Evolutionary conservation across 1,284 basidiomycete genomes (phyloP).

Genomic region (Papiliotrema fonsecae): DNA sequence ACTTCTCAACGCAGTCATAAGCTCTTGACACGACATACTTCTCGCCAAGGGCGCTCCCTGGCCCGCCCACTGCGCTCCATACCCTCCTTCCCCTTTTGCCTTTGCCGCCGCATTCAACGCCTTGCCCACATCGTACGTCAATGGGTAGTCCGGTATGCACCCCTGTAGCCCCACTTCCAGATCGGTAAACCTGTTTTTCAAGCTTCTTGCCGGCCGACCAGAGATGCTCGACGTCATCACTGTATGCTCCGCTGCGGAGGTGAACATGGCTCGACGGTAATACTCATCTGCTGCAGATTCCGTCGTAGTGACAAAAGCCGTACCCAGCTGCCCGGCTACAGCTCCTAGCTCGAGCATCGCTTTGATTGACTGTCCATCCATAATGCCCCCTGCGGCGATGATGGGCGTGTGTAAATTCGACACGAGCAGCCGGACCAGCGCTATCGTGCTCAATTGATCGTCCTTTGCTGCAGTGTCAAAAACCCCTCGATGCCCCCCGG

Average conservation of each 20-base stretch:
- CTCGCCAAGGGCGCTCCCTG: constrained; percentile 14
- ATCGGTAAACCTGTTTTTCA: constrained; percentile 25
- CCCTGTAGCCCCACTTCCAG: constrained; percentile 1
- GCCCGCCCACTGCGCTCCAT: constrained; percentile 38
- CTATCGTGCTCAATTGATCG: constrained; percentile 23
- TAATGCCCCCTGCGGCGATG: constrained; percentile 38
- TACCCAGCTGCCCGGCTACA: constrained; percentile 34
- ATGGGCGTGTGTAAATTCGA: constrained; percentile 17
- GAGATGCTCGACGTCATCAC: constrained; percentile 23
- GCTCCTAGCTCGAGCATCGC: constrained; percentile 27
- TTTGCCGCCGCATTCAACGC: constrained; percentile 31
- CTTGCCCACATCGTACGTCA: constrained; percentile 36
- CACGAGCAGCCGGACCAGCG: constrained; percentile 20
- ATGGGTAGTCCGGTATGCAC: constrained; percentile 26
- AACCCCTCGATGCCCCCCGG: constrained; percentile 40
- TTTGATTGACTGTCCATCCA: constrained; percentile 24
- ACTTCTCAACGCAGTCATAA: not conserved
- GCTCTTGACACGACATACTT: not conserved
- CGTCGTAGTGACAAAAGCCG: constrained; percentile 29
- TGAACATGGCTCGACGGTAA: constrained; percentile 19
- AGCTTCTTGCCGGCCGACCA: constrained; percentile 31
- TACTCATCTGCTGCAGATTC: constrained; percentile 31
- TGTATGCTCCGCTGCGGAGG: constrained; percentile 15
- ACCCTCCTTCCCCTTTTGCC: constrained; percentile 25
- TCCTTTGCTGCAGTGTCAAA: constrained; percentile 26